phyloP scores from a whole-genome alignment of 2,329 filamentous ascomycete genomes.

The Arthroderma uncinatum region DNA sequence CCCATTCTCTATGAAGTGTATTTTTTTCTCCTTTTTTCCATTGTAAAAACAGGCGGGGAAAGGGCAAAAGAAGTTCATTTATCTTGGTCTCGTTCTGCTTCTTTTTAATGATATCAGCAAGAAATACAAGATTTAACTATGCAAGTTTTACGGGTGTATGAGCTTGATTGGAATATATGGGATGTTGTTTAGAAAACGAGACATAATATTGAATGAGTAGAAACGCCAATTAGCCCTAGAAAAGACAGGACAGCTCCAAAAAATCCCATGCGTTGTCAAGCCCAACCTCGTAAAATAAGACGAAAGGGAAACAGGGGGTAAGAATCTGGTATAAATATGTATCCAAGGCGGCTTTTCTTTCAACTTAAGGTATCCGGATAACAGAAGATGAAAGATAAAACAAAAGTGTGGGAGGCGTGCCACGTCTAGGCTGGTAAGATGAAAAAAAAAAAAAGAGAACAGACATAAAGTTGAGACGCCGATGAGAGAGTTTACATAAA shows the following conservation, averaged over 20 bases:
- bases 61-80: neutral
- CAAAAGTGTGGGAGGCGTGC: neutral
- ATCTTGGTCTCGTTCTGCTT: neutral
- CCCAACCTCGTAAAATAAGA: neutral
- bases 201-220: neutral
- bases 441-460: neutral
- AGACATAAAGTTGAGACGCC: neutral
- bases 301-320: neutral
- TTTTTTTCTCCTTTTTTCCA: neutral
- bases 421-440: neutral
- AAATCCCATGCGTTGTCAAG: neutral
- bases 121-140: neutral
- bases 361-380: neutral
- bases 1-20: neutral
- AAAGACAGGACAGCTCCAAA: neutral
- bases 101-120: neutral
- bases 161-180: no score
- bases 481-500: neutral
- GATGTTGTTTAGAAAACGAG: neutral
- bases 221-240: neutral
- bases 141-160: neutral
- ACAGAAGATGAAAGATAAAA: neutral
- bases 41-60: neutral
- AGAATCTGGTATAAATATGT: neutral
- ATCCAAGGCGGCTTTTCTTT: constrained; percentile 1